These are phyloP conservation scores for Cordyceps cateniannulata DNA, from an alignment of 2,329 filamentous ascomycete species.

Conservation along the genomic window DNA sequence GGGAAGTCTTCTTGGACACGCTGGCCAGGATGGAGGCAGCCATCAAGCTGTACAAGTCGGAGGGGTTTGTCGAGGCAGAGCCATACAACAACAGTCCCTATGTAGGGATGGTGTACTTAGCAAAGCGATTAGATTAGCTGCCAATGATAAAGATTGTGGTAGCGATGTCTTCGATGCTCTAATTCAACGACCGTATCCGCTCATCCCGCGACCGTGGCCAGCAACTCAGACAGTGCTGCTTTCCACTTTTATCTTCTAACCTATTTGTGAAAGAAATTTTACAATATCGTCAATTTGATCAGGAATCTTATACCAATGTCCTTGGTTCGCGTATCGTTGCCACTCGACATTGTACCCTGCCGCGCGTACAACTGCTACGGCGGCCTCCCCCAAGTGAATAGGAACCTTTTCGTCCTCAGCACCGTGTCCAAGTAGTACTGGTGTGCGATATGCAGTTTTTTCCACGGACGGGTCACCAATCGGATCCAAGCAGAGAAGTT, in stretches of 20 bases:
- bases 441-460: not conserved
- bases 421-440: not conserved
- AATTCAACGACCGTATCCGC: no score
- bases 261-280: conserved; percentile 19
- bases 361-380: conserved; percentile 19
- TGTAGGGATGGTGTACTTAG: conserved; percentile 18
- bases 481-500: not conserved
- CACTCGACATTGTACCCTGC: conserved; percentile 30
- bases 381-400: not conserved
- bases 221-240: not conserved
- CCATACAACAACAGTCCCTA: conserved; percentile 20
- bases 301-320: conserved; percentile 43
- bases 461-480: not conserved
- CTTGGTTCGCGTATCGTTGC: conserved; percentile 32
- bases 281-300: conserved; percentile 40
- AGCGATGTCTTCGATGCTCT: no score
- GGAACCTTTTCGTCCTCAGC: not conserved
- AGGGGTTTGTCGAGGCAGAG: conserved; percentile 18
- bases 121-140: conserved; percentile 7
- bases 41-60: conserved; percentile 19
- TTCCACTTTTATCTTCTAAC: not conserved
- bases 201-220: not conserved
- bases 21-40: conserved; percentile 20
- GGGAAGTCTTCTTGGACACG: conserved; percentile 21
- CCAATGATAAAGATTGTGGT: no score